Base-by-base conservation (phyloP, 495 filamentous ascomycete species). In the Lasiosphaeria ovina region DNA sequence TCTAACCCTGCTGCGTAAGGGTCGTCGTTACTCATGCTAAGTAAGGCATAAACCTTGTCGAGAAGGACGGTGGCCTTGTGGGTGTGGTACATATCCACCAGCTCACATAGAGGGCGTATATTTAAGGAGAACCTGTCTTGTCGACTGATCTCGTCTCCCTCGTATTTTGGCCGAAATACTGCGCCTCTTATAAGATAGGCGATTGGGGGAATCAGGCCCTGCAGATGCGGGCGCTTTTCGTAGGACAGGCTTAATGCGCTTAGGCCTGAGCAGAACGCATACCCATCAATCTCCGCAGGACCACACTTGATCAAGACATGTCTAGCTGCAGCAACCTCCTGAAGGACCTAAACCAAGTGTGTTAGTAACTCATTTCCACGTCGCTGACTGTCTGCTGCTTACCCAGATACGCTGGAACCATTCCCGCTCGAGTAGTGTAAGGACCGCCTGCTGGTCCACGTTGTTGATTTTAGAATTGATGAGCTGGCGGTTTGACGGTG, bases 21-120 rank as follows among this genome's bases (percentile, higher is more conserved):
- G 24, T 51, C 45, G 32, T 58, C 55, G n/a, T 33, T 35, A 45
- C 55, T 58, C 45, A 58, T 58, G 32, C 73, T 69, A 44, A 74
- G 68, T 40, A 77, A 65, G 47, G 72, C 71, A 68, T 69, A 76
- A 24, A 76, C 58, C 57, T 72, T 77, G 60, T 77, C 71, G 40
- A 61, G 69, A 55, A 4, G 59, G 16, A 63, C 51, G 44, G 69
- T 72, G 60, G 72, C n/a, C n/a, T n/a, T n/a, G n/a, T n/a, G n/a
- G n/a, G n/a, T n/a, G n/a, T n/a, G n/a, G n/a, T n/a, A n/a, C 65
- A 74, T 72, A 58, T 71, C 71, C 38, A 74, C 55, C 47, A 76
- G 58, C 55, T 74, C 56, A 44, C 65, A 59, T 51, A 76, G 62
- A 54, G 69, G 53, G 24, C 55, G 57, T 54, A 71, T 69, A 62